These are phyloP conservation scores for Capsella bursapastoris DNA, from an alignment of 345 rosid species.

Conservation along the genomic window DNA sequence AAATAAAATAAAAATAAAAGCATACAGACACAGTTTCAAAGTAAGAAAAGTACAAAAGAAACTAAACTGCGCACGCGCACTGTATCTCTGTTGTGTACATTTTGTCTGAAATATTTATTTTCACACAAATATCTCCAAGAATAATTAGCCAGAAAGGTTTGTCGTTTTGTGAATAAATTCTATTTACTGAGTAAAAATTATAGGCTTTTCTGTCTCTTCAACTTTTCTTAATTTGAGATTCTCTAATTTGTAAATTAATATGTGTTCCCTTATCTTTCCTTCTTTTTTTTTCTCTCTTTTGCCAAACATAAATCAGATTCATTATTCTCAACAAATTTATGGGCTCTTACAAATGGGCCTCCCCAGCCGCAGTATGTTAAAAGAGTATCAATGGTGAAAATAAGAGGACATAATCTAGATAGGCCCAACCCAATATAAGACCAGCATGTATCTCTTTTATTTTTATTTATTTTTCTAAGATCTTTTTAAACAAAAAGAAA, in stretches of 20 bases:
- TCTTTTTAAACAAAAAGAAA: neutral
- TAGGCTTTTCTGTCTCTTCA: conserved; percentile 8
- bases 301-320: neutral
- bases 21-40: neutral
- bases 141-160: neutral
- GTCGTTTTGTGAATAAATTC: neutral
- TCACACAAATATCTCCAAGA: no score
- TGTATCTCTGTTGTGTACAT: neutral
- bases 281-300: no score
- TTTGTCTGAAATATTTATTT: neutral
- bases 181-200: neutral
- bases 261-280: neutral
- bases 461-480: neutral
- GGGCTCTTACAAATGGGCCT: neutral
- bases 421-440: neutral
- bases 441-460: neutral
- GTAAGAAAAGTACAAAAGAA: neutral
- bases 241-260: neutral
- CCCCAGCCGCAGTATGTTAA: neutral
- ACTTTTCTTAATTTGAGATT: conserved; percentile 9
- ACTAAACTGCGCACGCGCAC: neutral
- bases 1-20: no score
- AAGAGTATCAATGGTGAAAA: neutral
- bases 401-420: neutral
- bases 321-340: neutral